Conservation (phyloP, 1,284 basidiomycete genomes). For the Gymnopus androsaceus region DNA sequence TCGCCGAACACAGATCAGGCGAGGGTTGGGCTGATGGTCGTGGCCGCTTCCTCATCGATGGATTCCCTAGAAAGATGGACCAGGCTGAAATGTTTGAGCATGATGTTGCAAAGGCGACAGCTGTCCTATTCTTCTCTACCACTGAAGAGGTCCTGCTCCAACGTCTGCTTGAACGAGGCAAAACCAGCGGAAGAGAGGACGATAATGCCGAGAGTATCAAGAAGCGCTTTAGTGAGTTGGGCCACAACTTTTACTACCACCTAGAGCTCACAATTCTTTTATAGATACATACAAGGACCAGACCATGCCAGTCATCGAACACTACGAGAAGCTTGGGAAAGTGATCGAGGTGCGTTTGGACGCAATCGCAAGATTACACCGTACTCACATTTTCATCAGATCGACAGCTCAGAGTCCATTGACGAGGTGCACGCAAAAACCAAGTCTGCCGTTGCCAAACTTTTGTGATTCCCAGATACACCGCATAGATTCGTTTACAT, state of each 20-base stretch:
- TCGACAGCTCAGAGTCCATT: conserved; percentile 76
- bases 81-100: conserved; percentile 94
- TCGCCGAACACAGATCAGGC: conserved; percentile 46
- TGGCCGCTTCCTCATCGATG: conserved; percentile 94
- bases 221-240: conserved; percentile 86
- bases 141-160: conserved; percentile 87
- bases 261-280: conserved; percentile 2
- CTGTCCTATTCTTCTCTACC: conserved; percentile 90
- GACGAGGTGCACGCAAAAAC: conserved; percentile 74
- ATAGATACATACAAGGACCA: conserved; percentile 88
- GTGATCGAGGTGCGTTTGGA: conserved; percentile 71
- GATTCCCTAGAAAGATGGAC: conserved; percentile 99
- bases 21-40: conserved; percentile 73
- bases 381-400: conserved; percentile 42
- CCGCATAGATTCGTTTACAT: neutral
- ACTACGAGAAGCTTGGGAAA: conserved; percentile 74
- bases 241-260: neutral
- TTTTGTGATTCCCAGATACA: conserved; percentile 33
- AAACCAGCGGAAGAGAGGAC: conserved; percentile 95
- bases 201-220: conserved; percentile 95
- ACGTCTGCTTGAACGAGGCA: conserved; percentile 85
- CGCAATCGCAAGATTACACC: too few species aligned
- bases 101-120: conserved; percentile 77
- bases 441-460: conserved; percentile 52
- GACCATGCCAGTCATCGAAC: conserved; percentile 95